Percentiles rank a stretch among this genome's conserved stretches.
Conservation (phyloP, 225 moss, liverwort and hornwort genomes). For the Pleurozium schreberi region DNA sequence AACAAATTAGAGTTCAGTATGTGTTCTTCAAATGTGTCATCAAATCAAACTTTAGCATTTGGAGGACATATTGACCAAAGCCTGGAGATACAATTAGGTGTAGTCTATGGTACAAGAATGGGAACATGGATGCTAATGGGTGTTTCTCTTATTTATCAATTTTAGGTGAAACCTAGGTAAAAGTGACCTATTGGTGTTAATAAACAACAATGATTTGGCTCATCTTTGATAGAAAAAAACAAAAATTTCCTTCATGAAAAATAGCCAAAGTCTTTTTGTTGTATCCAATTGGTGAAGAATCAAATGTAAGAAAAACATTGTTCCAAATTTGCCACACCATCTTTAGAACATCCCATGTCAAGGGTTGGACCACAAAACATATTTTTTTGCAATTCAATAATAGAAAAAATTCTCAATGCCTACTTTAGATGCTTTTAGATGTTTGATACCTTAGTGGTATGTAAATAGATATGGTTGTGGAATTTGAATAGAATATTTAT, state of each 20-base stretch:
- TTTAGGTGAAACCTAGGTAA: no score
- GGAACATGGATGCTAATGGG: no score
- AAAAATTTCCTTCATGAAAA: not conserved
- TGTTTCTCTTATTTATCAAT: no score
- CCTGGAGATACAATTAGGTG: no score
- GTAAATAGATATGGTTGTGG: no score
- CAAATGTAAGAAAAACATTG: fast-evolving
- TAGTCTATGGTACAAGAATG: no score
- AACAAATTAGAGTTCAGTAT: no score
- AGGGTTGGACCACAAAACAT: fast-evolving
- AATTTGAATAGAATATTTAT: no score
- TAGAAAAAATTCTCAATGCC: not conserved
- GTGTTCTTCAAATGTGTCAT: no score
- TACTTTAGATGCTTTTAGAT: not conserved
- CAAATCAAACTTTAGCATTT: no score
- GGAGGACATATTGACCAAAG: no score
- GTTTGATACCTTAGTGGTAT: fast-evolving
- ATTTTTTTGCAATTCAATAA: not conserved
- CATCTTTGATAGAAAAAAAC: not conserved
- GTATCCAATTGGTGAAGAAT: not conserved
- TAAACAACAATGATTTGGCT: not conserved
- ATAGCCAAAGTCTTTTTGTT: not conserved
- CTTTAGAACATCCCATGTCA: fast-evolving
- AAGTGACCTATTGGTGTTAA: not conserved
- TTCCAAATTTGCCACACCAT: not conserved